Base-by-base conservation (phyloP, 2,329 filamentous ascomycete species). In the Alternaria arbusti region DNA sequence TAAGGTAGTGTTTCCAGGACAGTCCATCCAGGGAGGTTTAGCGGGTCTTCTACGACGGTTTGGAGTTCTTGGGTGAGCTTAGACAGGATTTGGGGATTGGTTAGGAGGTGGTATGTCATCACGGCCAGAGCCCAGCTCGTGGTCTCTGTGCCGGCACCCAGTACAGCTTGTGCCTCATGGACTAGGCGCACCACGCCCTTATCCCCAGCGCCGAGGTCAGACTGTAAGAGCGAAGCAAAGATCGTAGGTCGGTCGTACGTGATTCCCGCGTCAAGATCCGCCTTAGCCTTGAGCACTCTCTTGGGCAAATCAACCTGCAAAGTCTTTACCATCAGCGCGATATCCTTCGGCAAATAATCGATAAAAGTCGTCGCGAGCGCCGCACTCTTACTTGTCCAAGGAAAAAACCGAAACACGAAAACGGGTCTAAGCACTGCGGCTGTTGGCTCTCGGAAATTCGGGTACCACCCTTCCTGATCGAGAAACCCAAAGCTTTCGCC, bases 141-240 rank as follows among this genome's bases (percentile, higher is more conserved):
- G 3, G 77, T 80, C 23, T 78, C 75, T 20, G 77, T 79, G 9
- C 76, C 78, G 3, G 78, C 78, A 30, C 75, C 78, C 11, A 79
- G 60, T 2, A 79, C 67, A 8, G 69, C 75, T 25, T 72, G 65
- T 10, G 70, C 76, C 63, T 80, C 78, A 40, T 78, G 76, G 1
- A 70, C 65, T 6, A 80, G 58, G 13, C 77, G 71, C n/a, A 70
- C 67, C 13, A 65, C 63, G 20, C 67, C 68, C 30, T 74, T 73
- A 2, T 73, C 70, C n/a, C 65, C 44, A 2, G 64, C 30, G 6
- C 64, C 59, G 25, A 70, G 50, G 25, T 70, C 66, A 2, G 66
- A 69, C 23, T 66, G 64, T 1, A 74, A 22, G 2, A 74, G 65
- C 0, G 70, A 67, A 8, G 68, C 68, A 28, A 76, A 74, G 1